These are phyloP conservation scores for Cercospora sojina DNA, from an alignment of 2,329 filamentous ascomycete genomes.

Conservation along the genomic window DNA sequence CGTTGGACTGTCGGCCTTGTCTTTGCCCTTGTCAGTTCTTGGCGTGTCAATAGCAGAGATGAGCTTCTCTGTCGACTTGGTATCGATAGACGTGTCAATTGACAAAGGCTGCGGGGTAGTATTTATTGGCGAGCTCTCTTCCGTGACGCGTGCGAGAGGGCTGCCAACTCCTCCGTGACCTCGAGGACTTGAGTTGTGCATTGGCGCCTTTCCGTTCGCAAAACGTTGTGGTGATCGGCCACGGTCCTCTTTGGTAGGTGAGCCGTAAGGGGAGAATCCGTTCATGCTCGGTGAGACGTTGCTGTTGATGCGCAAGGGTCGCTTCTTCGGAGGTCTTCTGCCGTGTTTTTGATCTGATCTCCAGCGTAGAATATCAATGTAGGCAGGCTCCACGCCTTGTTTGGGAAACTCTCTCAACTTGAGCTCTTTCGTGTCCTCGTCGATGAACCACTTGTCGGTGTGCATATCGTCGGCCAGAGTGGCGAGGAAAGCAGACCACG, in stretches of 20 bases:
- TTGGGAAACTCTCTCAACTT: slow-evolving; percentile 91
- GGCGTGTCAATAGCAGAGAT: slow-evolving; percentile 40
- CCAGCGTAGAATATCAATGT: slow-evolving; percentile 94
- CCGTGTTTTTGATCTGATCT: slow-evolving; percentile 94
- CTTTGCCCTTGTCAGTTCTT: slow-evolving; percentile 27
- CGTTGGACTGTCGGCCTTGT: slow-evolving; percentile 38
- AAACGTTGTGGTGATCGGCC: slow-evolving; percentile 72
- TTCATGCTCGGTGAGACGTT: slow-evolving; percentile 51
- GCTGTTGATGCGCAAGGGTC: slow-evolving; percentile 49
- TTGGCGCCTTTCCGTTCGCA: slow-evolving; percentile 58
- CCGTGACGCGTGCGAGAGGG: slow-evolving; percentile 71
- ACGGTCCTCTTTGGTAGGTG: slow-evolving; percentile 59
- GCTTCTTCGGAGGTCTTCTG: slow-evolving; percentile 51
- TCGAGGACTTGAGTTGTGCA: slow-evolving; percentile 61
- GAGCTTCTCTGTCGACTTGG: slow-evolving; percentile 32
- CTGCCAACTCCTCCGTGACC: slow-evolving; percentile 62
- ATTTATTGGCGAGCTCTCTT: slow-evolving; percentile 53
- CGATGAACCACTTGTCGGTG: slow-evolving; percentile 86
- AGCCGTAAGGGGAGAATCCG: slow-evolving; percentile 62
- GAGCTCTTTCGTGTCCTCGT: slow-evolving; percentile 87
- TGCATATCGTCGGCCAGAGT: slow-evolving; percentile 85
- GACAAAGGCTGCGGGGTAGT: slow-evolving; percentile 39
- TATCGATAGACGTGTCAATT: slow-evolving; percentile 37
- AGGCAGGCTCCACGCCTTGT: slow-evolving; percentile 83
- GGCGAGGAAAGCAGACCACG: slow-evolving; percentile 85